Percentiles rank a stretch among this genome's conserved stretches.
These are phyloP conservation scores for Phoma sp. DNA, from an alignment of 2,329 filamentous ascomycete genomes.

Conservation along the genomic window DNA sequence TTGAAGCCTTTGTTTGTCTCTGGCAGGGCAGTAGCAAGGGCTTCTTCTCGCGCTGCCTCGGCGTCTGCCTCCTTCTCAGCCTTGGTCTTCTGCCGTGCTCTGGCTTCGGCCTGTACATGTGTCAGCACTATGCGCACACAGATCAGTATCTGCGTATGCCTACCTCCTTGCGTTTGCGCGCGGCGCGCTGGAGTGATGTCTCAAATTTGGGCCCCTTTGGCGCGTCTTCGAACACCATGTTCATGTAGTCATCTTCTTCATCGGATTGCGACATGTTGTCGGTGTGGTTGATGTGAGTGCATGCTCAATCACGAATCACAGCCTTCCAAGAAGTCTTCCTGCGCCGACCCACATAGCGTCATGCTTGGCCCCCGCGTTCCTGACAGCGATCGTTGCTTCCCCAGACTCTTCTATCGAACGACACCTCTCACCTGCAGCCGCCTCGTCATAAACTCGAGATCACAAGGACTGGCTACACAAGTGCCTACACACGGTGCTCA, in stretches of 20 bases:
- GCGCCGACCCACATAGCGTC: slow-evolving; percentile 25
- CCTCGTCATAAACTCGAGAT: neutral
- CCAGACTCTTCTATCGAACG: slow-evolving; percentile 17
- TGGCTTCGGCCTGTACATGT: slow-evolving; percentile 33
- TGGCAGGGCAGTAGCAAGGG: slow-evolving; percentile 75
- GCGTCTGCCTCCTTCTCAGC: slow-evolving; percentile 80
- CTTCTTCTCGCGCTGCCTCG: slow-evolving; percentile 73
- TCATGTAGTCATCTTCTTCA: slow-evolving; percentile 96
- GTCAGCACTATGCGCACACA: slow-evolving; percentile 19
- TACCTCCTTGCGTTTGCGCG: slow-evolving; percentile 60
- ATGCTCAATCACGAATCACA: slow-evolving; percentile 6
- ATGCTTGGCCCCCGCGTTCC: slow-evolving; percentile 15
- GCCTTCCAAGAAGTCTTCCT: slow-evolving; percentile 10
- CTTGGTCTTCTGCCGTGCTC: slow-evolving; percentile 70
- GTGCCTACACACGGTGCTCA: neutral
- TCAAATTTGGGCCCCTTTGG: slow-evolving; percentile 60
- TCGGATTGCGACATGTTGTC: slow-evolving; percentile 54
- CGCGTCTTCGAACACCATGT: slow-evolving; percentile 81
- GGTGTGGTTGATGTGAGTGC: neutral
- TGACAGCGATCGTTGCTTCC: slow-evolving; percentile 14
- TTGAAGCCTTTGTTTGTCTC: slow-evolving; percentile 82
- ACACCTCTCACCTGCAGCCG: slow-evolving; percentile 4
- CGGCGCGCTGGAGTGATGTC: slow-evolving; percentile 67
- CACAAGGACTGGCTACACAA: neutral
- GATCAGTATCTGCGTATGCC: slow-evolving; percentile 3